Base-by-base conservation (phyloP, 225 moss, liverwort and hornwort genomes). In the Anthoceros angustus region DNA sequence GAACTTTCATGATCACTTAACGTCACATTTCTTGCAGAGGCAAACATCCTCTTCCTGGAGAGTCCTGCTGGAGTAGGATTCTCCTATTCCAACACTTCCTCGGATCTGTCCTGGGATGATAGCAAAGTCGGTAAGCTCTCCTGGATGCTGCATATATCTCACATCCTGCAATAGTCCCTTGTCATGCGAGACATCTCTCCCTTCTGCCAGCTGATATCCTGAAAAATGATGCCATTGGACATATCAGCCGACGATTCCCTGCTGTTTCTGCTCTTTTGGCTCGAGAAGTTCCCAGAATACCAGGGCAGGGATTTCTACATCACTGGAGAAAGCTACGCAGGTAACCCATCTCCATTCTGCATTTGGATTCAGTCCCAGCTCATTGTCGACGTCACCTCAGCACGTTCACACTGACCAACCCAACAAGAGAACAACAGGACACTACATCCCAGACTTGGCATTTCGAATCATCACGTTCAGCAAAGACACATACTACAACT, bases 391-490 rank as follows among this genome's bases (percentile, higher is more conserved):
- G n/a, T n/a, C n/a, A n/a, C n/a, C n/a, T n/a, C n/a, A n/a, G n/a
- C n/a, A 9, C 55, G 48, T 21, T 25, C 32, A 63, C 25, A 65
- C 16, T 24, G 39, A 65, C 11, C 64, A 6, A 26, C 10, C 10
- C 16, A 25, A 65, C 9, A 10, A 23, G 12, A 26, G 39, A 64
- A 40, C 75, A 43, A 79, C 80, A 90, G 90, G 90, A 62, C 80
- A 91, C 63, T 91, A 87, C 70, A 73, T 87, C 62, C 87, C 87
- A 3, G 80, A 91, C 69, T 68, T 91, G 74, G 76, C 86, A 69
- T 40, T 75, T 6, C 25, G 70, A 48, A 62, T 91, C 10, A 23
- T 70, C 25, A 61, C 77, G 24, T 74, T 71, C 24, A 91, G 80
- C 67, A 63, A 73, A 38, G n/a, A 21, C 24, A 0, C 68, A 70